Evolutionary conservation across 805 yeast genomes (phyloP), one percentile per base, ranked within the genome.

Genomic region (Monosporozyma servazzii): DNA sequence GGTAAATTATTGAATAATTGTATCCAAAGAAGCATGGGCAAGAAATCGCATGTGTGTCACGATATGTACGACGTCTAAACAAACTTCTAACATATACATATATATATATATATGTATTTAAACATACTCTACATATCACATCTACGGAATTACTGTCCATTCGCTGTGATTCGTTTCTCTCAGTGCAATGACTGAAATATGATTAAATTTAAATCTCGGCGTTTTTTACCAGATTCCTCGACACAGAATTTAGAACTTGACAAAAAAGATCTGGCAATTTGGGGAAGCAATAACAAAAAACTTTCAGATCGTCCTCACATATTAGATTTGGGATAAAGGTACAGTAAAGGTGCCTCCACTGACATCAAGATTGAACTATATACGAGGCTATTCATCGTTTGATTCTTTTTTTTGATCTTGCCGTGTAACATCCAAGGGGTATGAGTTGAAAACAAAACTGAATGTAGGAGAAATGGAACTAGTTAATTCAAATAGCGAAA

Each of bases 1-100:
- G 74, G 82, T 1, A 72, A 73, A 50, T 65, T 82, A 52, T 66
- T 82, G 45, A 64, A 69, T 48, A 78, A 80, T 57, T 81, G 85
- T 63, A 71, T 74, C 30, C 76, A 75, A 49, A 67, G 88, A 56
- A 72, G 80, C 53, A 62, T 77, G 48, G 86, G 85, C 1, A 69
- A 74, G 48, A 55, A 64, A n/a, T 68, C 70, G 23, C 68, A 71
- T 2, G 70, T 76, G 3, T 74, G 81, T 58, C 75, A 74, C 48
- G 72, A 74, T 53, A 80, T 81, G 84, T 80, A 77, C 53, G 61
- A 60, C 33, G 61, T 56, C 2, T 58, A 51, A 49, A 31, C 11
- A n/a, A n/a, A n/a, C n/a, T n/a, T n/a, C n/a, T n/a, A n/a, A n/a
- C n/a, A n/a, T n/a, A n/a, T n/a, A n/a, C n/a, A n/a, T n/a, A n/a